These are phyloP conservation scores for Psophocarpus tetragonolobus DNA, from an alignment of 306 rosid species.

Conservation along the genomic window DNA sequence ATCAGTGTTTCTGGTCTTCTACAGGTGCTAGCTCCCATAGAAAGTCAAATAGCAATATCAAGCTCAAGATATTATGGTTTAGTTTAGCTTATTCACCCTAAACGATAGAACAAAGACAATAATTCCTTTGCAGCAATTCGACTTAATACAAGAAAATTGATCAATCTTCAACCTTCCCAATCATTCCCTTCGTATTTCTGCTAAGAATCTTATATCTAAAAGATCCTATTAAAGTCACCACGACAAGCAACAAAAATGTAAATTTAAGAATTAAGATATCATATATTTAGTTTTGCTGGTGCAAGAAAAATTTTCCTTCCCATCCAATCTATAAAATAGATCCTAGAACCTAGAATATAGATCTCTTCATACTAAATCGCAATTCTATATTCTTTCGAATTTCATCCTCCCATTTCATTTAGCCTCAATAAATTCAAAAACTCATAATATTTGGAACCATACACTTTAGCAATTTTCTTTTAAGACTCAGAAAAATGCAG, in stretches of 20 bases:
- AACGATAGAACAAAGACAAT: neutral
- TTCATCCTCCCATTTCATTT: slow-evolving; percentile 14
- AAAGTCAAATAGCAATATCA: neutral
- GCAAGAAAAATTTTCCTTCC: neutral
- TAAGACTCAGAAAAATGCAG: neutral
- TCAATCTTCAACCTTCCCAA: slow-evolving; percentile 11
- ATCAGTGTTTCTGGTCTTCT: neutral
- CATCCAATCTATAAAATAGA: neutral
- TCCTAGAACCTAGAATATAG: slow-evolving; percentile 5
- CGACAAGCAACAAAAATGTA: neutral
- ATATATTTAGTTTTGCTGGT: neutral
- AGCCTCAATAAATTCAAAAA: neutral
- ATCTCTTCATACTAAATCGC: slow-evolving; percentile 3
- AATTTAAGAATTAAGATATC: neutral
- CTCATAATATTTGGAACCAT: neutral
- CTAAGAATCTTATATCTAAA: slow-evolving; percentile 6
- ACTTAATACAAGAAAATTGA: neutral
- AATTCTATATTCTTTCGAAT: slow-evolving; percentile 10
- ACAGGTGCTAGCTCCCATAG: neutral
- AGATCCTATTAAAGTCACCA: slow-evolving; percentile 21
- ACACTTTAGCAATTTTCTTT: slow-evolving; percentile 6
- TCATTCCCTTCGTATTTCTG: neutral
- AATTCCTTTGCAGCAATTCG: neutral
- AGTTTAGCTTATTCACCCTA: neutral
- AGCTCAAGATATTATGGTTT: neutral